phyloP scores from a whole-genome alignment of 2,329 filamentous ascomycete genomes.

The Sporothrix curviconia region DNA sequence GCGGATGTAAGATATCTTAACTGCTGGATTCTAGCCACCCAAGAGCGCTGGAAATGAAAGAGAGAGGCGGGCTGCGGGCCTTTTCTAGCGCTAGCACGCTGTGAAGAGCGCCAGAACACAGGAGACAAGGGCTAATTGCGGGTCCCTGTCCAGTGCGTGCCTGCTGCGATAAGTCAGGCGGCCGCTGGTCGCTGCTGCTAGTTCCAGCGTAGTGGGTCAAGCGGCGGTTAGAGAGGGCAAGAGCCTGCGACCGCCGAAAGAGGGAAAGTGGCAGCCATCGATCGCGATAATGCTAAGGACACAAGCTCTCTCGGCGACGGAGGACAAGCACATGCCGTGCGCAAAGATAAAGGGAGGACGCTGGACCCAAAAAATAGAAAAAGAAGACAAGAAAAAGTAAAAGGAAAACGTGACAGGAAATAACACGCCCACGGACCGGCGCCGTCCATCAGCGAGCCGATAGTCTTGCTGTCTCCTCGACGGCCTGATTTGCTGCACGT shows the following conservation, averaged over 20 bases:
- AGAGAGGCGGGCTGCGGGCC: not conserved
- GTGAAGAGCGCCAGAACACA: too few relatives aligned
- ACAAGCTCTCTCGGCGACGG: not conserved
- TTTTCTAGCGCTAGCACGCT: not conserved
- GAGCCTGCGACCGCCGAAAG: too few relatives aligned
- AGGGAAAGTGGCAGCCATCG: too few relatives aligned
- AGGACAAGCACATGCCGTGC: not conserved
- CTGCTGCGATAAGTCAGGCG: not conserved
- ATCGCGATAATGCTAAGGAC: too few relatives aligned
- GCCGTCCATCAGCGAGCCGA: too few relatives aligned
- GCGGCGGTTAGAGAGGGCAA: too few relatives aligned
- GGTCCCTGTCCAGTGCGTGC: not conserved
- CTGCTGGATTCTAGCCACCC: not conserved
- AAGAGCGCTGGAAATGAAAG: slow-evolving; percentile 2
- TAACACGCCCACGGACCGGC: not conserved
- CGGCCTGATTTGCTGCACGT: not conserved
- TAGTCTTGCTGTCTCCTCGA: too few relatives aligned
- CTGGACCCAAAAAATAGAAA: too few relatives aligned
- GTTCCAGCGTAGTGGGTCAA: not conserved
- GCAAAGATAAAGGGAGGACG: not conserved
- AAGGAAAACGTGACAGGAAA: not conserved
- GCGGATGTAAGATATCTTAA: not conserved
- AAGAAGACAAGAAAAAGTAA: not conserved
- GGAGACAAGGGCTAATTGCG: not conserved
- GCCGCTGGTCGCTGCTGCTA: not conserved